These are phyloP conservation scores for Solanum lignicaule DNA, from an alignment of 257 asterid species.

Conservation along the genomic window DNA sequence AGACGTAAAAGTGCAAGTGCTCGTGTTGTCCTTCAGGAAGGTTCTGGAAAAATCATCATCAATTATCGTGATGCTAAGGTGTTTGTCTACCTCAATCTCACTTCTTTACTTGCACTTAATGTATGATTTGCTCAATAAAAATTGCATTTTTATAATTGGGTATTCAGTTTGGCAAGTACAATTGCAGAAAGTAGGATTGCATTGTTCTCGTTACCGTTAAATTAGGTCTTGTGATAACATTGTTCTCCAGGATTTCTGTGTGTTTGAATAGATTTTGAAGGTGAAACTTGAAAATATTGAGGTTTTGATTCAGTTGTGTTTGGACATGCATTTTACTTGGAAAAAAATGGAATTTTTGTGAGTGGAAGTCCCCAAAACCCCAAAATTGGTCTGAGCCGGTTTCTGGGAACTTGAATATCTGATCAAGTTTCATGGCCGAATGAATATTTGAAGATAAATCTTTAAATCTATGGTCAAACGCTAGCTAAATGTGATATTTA, in stretches of 20 bases:
- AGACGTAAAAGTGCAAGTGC: constrained; percentile 90
- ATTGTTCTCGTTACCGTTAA: neutral
- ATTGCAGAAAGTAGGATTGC: neutral
- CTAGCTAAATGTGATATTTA: neutral
- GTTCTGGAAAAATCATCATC: constrained; percentile 69
- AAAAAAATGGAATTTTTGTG: neutral
- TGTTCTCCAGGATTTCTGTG: neutral
- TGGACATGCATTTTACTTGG: neutral
- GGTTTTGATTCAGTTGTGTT: neutral
- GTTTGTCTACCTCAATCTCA: neutral
- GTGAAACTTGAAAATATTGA: neutral
- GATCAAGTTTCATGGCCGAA: neutral
- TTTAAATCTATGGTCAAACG: neutral
- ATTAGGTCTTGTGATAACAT: neutral
- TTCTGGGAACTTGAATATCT: neutral
- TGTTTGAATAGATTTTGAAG: neutral
- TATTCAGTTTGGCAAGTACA: neutral
- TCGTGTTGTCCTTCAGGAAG: constrained; percentile 93
- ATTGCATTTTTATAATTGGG: neutral
- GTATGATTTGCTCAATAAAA: neutral
- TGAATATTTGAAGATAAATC: neutral
- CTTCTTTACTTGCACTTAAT: neutral
- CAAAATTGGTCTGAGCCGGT: neutral
- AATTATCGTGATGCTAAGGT: constrained; percentile 94
- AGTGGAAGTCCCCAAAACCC: neutral